A percentile compares a stretch with the other conserved stretches of the same genome.
These are phyloP conservation scores for Trichosanthes cucumerina DNA, from an alignment of 306 rosid species.

Conservation along the genomic window DNA sequence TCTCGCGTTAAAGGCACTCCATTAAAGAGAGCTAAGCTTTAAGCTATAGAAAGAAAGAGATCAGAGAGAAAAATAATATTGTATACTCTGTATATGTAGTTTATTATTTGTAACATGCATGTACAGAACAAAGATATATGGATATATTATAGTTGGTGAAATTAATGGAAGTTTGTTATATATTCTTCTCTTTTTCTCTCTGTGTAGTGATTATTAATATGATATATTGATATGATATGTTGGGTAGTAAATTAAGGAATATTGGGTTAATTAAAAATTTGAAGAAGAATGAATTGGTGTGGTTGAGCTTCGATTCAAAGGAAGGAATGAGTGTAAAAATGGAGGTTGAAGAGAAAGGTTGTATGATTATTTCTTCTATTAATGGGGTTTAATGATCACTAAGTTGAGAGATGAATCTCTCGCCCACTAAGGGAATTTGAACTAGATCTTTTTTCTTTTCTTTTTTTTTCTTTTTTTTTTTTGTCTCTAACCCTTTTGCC, in stretches of 20 bases:
- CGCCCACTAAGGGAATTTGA: conserved; percentile 21
- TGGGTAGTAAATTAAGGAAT: neutral
- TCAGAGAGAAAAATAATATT: neutral
- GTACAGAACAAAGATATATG: neutral
- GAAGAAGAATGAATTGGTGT: neutral
- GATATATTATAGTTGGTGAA: neutral
- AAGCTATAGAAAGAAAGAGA: neutral
- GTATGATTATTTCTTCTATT: conserved; percentile 6
- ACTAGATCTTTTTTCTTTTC: neutral
- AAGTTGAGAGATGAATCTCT: conserved; percentile 11
- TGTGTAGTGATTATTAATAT: neutral
- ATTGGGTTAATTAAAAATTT: neutral
- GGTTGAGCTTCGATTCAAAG: neutral
- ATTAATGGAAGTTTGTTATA: conserved; percentile 6
- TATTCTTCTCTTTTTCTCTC: neutral
- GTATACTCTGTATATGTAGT: conserved; percentile 3
- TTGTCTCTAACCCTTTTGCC: neutral
- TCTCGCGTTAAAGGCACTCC: neutral
- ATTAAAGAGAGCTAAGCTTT: neutral
- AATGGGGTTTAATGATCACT: conserved; percentile 22
- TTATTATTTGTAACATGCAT: conserved; percentile 7
- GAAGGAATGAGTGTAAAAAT: neutral
- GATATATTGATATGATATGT: neutral
- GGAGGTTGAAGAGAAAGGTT: neutral
- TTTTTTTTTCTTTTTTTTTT: neutral